Conservation (phyloP, 345 rosid species). For the Combretum micranthum region DNA sequence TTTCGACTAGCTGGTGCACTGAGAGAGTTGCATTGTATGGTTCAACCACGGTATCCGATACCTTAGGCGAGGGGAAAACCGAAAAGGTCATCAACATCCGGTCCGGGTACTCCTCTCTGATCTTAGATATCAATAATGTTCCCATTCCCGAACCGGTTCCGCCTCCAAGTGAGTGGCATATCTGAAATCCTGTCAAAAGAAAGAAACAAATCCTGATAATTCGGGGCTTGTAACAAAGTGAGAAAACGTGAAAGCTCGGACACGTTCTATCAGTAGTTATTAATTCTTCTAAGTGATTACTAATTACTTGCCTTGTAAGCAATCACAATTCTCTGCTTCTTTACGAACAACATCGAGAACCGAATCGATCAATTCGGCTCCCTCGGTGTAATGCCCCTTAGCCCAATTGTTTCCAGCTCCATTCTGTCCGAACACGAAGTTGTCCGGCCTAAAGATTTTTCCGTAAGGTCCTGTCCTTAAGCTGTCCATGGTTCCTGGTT, state of each 20-base stretch:
- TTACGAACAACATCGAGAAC: conserved; percentile 54
- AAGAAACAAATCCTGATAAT: not conserved
- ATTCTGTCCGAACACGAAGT: conserved; percentile 52
- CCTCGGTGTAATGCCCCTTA: conserved; percentile 59
- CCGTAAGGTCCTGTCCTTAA: conserved; percentile 47
- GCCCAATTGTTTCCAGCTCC: conserved; percentile 70
- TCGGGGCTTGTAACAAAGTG: too few relatives aligned
- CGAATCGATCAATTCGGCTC: conserved; percentile 53
- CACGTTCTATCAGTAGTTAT: too few relatives aligned
- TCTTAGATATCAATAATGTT: conserved; percentile 49
- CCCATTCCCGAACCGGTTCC: conserved; percentile 68
- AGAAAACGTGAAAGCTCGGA: too few relatives aligned
- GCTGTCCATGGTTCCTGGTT: conserved; percentile 64
- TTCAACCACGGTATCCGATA: conserved; percentile 58
- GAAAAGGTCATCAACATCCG: conserved; percentile 61
- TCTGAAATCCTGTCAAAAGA: conserved; percentile 37
- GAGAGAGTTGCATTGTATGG: conserved; percentile 59
- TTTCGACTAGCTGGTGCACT: conserved; percentile 57
- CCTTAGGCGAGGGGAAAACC: conserved; percentile 56
- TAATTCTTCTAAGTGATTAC: not conserved
- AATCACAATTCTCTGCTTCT: conserved; percentile 59
- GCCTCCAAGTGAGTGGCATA: conserved; percentile 58
- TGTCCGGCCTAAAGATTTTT: conserved; percentile 56
- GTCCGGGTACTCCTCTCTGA: conserved; percentile 56
- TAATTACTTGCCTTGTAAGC: conserved; percentile 38